Evolutionary conservation across 495 filamentous ascomycete species (phyloP).

Genomic region (Daldinia grandis): DNA sequence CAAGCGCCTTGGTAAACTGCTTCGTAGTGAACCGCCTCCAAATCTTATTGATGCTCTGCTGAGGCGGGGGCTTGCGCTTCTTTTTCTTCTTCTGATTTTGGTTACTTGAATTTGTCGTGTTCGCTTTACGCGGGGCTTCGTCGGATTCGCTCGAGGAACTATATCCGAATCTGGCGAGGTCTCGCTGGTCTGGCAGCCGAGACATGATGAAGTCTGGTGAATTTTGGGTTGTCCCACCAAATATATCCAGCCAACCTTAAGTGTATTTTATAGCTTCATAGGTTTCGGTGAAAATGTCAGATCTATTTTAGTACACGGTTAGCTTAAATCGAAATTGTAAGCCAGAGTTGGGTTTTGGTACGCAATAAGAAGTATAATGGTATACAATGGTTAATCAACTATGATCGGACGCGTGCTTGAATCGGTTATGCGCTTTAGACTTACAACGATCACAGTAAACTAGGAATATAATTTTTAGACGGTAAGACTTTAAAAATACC

Average conservation of each 20-base stretch:
- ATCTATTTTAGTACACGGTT: constrained; percentile 6
- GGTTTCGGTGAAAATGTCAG: not conserved
- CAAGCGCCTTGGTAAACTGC: constrained; percentile 57
- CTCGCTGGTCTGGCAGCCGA: constrained; percentile 7
- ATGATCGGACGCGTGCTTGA: not conserved
- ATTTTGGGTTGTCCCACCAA: not conserved
- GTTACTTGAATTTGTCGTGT: constrained; percentile 23
- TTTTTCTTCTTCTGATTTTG: constrained; percentile 59
- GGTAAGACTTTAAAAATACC: constrained; percentile 23
- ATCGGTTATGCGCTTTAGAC: not conserved
- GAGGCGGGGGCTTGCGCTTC: constrained; percentile 70
- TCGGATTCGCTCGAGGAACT: constrained; percentile 51
- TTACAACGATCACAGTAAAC: constrained; percentile 18
- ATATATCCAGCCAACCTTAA: not conserved
- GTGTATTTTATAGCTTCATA: constrained; percentile 6
- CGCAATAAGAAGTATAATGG: not conserved
- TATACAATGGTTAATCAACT: not conserved
- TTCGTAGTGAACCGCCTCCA: constrained; percentile 82
- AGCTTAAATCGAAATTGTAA: not conserved
- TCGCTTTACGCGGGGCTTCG: constrained; percentile 43
- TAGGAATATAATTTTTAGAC: constrained; percentile 2
- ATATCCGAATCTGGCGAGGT: constrained; percentile 46
- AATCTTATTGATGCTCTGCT: constrained; percentile 78
- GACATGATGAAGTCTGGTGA: constrained; percentile 19
- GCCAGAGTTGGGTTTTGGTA: not conserved